Evolutionary conservation across 2,329 filamentous ascomycete species (phyloP).

Genomic region (Clarireedia monteithiana): DNA sequence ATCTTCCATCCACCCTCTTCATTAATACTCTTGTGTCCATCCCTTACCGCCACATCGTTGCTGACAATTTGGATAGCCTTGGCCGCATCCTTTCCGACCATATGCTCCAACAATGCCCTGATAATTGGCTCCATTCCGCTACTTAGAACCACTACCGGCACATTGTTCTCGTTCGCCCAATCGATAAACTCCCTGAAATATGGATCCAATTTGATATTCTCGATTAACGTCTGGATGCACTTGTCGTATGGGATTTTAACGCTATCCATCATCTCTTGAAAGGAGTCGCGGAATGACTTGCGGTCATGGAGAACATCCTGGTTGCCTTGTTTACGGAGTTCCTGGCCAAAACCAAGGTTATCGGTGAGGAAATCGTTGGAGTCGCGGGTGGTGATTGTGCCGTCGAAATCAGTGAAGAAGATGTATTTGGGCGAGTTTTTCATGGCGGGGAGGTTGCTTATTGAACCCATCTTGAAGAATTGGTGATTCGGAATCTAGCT

Average conservation of each 20-base stretch:
- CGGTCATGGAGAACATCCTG: conserved; percentile 64
- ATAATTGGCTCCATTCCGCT: conserved; percentile 93
- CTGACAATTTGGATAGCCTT: conserved; percentile 81
- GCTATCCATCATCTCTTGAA: conserved; percentile 87
- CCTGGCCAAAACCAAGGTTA: conserved; percentile 75
- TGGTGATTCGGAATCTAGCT: neutral
- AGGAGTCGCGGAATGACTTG: conserved; percentile 74
- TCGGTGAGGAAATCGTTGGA: conserved; percentile 73
- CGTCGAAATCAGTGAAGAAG: conserved; percentile 99
- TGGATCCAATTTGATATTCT: conserved; percentile 84
- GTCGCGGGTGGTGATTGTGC: conserved; percentile 75
- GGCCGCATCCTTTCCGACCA: conserved; percentile 66
- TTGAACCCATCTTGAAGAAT: conserved; percentile 20
- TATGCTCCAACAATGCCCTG: conserved; percentile 67
- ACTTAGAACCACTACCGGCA: conserved; percentile 86
- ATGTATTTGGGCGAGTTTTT: conserved; percentile 75
- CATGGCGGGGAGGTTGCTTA: conserved; percentile 45
- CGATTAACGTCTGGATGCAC: conserved; percentile 69
- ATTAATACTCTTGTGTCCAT: conserved; percentile 63
- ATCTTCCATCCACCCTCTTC: conserved; percentile 82
- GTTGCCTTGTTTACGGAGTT: conserved; percentile 65
- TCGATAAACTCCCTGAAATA: conserved; percentile 81
- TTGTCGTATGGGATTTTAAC: conserved; percentile 72
- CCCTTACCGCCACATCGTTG: conserved; percentile 64
- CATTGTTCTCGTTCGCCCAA: conserved; percentile 73